Conservation (phyloP, 2,329 filamentous ascomycete genomes). For the Xylaria sp. region DNA sequence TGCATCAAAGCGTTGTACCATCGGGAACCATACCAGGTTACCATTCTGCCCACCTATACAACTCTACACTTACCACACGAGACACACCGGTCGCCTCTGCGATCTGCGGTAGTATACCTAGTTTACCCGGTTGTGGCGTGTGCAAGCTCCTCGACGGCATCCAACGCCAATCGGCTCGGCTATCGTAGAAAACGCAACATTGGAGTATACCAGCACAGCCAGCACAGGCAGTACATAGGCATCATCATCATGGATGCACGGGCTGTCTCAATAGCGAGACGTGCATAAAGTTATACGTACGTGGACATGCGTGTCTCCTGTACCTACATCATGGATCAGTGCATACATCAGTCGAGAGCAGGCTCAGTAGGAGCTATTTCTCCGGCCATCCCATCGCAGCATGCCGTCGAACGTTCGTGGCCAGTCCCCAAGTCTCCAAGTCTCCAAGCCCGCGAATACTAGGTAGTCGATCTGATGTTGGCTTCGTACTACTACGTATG, state of each 20-base stretch:
- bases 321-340: neutral
- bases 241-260: neutral
- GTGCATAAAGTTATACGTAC: neutral
- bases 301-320: neutral
- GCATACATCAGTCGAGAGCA: neutral
- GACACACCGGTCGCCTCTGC: too few species aligned
- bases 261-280: neutral
- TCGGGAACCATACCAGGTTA: too few species aligned
- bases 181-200: neutral
- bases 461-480: neutral
- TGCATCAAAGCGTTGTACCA: neutral
- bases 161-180: neutral
- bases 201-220: too few species aligned
- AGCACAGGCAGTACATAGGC: too few species aligned
- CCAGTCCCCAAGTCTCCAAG: too few species aligned
- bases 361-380: neutral
- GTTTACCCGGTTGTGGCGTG: too few species aligned
- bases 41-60: neutral
- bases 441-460: too few species aligned
- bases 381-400: neutral
- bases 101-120: too few species aligned
- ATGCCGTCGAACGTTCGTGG: neutral
- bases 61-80: too few species aligned
- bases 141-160: neutral
- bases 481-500: neutral